Percentiles rank a stretch among this genome's conserved stretches.
phyloP scores from a whole-genome alignment of 2,329 filamentous ascomycete species.

The Aspergillus novoparasiticus region DNA sequence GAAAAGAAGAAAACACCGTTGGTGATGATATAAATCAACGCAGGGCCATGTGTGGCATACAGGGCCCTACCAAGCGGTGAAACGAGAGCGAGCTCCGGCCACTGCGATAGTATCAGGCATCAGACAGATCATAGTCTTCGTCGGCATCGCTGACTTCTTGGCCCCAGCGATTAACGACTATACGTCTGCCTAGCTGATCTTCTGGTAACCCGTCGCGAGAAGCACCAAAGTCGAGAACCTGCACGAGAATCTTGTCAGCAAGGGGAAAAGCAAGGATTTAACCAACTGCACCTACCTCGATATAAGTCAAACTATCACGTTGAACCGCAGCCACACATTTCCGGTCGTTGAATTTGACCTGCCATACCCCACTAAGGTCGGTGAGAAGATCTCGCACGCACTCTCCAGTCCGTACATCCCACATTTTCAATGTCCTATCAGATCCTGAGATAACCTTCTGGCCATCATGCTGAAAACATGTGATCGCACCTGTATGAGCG shows the following conservation, averaged over 20 bases:
- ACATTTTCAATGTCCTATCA: constrained; percentile 96
- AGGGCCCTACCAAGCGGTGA: neutral
- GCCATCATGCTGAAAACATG: constrained; percentile 96
- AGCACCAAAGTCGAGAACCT: constrained; percentile 98
- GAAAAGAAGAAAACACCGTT: constrained; percentile 8
- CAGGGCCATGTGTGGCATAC: neutral
- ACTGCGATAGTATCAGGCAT: constrained; percentile 16
- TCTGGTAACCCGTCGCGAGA: constrained; percentile 81
- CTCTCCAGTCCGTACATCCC: constrained; percentile 90
- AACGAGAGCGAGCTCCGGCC: neutral
- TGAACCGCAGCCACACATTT: constrained; percentile 96
- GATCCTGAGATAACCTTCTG: constrained; percentile 96
- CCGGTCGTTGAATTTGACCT: constrained; percentile 95
- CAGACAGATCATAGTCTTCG: constrained; percentile 36
- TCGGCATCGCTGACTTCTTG: constrained; percentile 39
- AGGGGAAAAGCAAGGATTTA: neutral
- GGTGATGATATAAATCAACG: neutral
- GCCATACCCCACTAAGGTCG: constrained; percentile 96
- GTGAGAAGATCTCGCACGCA: constrained; percentile 91
- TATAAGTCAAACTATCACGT: constrained; percentile 86
- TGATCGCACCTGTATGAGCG: constrained; percentile 95
- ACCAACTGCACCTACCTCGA: constrained; percentile 71
- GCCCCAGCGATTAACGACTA: constrained; percentile 53
- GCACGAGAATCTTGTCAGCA: constrained; percentile 20
- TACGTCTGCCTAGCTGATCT: constrained; percentile 76